These are phyloP conservation scores for Yamadazyma sp. DNA, from an alignment of 805 yeast species.

Conservation along the genomic window DNA sequence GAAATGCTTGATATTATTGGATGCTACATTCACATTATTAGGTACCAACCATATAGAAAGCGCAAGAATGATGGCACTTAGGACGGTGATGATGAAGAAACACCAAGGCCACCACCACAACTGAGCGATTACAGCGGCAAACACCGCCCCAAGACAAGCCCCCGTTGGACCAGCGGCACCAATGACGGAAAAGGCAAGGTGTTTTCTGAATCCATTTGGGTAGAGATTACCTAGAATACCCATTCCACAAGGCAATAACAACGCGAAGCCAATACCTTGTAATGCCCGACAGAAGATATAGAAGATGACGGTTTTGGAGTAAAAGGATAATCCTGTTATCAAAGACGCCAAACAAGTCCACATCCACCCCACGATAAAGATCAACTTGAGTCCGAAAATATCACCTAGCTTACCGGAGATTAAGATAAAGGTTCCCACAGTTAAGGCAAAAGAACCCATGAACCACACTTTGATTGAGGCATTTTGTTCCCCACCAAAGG, in stretches of 20 bases:
- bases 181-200: constrained; percentile 53
- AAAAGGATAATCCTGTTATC: constrained; percentile 57
- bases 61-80: constrained; percentile 23
- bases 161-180: constrained; percentile 69
- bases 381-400: constrained; percentile 58
- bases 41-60: constrained; percentile 10
- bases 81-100: constrained; percentile 49
- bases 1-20: constrained; percentile 15
- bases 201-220: constrained; percentile 45
- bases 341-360: constrained; percentile 60
- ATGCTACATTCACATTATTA: constrained; percentile 6
- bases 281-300: constrained; percentile 57
- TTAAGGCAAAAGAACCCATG: constrained; percentile 67
- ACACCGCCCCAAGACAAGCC: constrained; percentile 52
- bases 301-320: constrained; percentile 48
- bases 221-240: constrained; percentile 52
- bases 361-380: constrained; percentile 54
- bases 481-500: constrained; percentile 17
- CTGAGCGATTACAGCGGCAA: constrained; percentile 50
- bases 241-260: constrained; percentile 57
- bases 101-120: constrained; percentile 62
- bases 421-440: constrained; percentile 71
- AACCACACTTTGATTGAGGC: constrained; percentile 53
- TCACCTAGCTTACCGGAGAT: constrained; percentile 73
- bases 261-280: constrained; percentile 65